These are phyloP conservation scores for Entoloma clypeatum DNA, from an alignment of 1,284 basidiomycete genomes.

Conservation along the genomic window DNA sequence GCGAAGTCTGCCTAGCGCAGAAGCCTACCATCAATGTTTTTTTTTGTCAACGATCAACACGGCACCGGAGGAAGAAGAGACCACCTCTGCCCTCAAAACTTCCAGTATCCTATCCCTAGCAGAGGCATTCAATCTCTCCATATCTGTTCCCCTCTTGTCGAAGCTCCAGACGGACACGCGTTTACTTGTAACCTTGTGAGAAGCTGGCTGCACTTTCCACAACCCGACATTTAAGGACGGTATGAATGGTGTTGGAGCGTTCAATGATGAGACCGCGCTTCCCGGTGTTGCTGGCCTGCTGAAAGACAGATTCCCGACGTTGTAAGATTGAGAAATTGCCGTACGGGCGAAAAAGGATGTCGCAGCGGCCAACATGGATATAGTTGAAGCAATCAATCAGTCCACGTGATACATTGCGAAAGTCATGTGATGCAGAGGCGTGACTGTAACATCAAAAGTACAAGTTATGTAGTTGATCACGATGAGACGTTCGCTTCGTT, in stretches of 20 bases:
- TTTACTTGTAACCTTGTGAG: constrained; percentile 85
- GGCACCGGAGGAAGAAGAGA: constrained; percentile 18
- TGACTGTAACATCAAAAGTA: no score
- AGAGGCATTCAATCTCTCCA: constrained; percentile 59
- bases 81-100: constrained; percentile 84
- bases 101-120: constrained; percentile 76
- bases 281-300: constrained; percentile 64
- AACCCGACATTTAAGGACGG: constrained; percentile 72
- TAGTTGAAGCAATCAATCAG: background rate
- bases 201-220: constrained; percentile 82
- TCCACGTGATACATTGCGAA: background rate
- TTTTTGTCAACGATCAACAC: constrained; percentile 12
- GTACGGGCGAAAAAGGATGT: constrained; percentile 87
- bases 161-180: constrained; percentile 87
- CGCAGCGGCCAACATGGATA: constrained; percentile 79
- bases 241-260: constrained; percentile 41
- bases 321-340: constrained; percentile 82
- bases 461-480: constrained; percentile 2
- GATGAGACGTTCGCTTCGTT: constrained; percentile 30
- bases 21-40: constrained; percentile 57
- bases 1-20: constrained; percentile 79
- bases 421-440: no score
- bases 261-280: constrained; percentile 41
- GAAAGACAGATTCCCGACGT: constrained; percentile 48
- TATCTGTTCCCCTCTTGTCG: constrained; percentile 76